Evolutionary conservation across 2,329 filamentous ascomycete genomes (phyloP).

Genomic region (Fusarium caatingaense): DNA sequence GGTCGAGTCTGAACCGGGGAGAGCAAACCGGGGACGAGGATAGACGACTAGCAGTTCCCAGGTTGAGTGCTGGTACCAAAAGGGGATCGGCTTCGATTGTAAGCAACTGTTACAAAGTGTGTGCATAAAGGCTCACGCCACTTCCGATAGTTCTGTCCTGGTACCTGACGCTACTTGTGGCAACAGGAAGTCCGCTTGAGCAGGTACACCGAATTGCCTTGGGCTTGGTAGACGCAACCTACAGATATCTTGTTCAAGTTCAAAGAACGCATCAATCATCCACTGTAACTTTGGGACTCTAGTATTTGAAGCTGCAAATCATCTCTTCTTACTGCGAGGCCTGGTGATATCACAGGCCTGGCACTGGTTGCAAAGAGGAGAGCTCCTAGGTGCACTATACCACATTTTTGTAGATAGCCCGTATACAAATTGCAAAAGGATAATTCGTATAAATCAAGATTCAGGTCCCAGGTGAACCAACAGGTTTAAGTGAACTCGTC

Average conservation of each 20-base stretch:
- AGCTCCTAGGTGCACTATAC: not conserved
- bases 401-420: not conserved
- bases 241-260: not conserved
- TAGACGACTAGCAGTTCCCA: not conserved
- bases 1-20: not conserved
- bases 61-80: not conserved
- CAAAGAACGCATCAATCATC: no score
- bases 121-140: not conserved
- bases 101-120: not conserved
- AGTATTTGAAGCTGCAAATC: no score
- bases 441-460: not conserved
- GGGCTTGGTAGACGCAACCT: not conserved
- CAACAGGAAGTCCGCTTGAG: rapidly evolving
- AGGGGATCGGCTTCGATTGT: not conserved
- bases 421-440: not conserved
- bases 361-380: not conserved
- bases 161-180: not conserved
- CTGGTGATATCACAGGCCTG: no score
- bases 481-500: not conserved
- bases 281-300: rapidly evolving
- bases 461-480: rapidly evolving
- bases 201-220: rapidly evolving
- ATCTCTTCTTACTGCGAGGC: not conserved
- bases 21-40: not conserved
- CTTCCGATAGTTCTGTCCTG: not conserved